Conservation (phyloP, 2,329 filamentous ascomycete species). For the Fusarium chlamydosporum region DNA sequence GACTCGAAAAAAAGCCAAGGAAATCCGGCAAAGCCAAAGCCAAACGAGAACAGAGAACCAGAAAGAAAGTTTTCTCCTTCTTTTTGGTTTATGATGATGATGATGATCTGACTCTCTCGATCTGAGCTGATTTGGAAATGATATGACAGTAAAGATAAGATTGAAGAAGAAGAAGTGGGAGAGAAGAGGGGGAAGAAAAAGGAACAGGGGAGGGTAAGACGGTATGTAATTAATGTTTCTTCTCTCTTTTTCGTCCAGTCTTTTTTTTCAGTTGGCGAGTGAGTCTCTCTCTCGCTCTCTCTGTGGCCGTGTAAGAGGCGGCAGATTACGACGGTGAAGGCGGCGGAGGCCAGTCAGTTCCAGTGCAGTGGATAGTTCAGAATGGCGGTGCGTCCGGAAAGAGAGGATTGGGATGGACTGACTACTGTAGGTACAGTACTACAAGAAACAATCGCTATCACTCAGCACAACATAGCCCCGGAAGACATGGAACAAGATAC, state of each 20-base stretch:
- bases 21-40: constrained; percentile 16
- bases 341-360: constrained; percentile 43
- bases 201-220: constrained; percentile 23
- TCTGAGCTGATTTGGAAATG: constrained; percentile 14
- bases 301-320: constrained; percentile 47
- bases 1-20: constrained; percentile 12
- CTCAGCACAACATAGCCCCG: constrained; percentile 26
- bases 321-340: constrained; percentile 51
- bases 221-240: constrained; percentile 33
- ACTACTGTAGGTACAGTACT: constrained; percentile 1
- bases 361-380: constrained; percentile 21
- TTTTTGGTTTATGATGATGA: constrained; percentile 2
- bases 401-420: constrained; percentile 11
- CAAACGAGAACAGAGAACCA: constrained; percentile 13
- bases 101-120: constrained; percentile 3
- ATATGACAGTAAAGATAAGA: not conserved
- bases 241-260: not conserved
- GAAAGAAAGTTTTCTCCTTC: not conserved
- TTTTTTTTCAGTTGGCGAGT: not conserved
- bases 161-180: not conserved
- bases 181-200: constrained; percentile 12
- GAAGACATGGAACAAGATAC: constrained; percentile 16
- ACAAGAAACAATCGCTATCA: constrained; percentile 17
- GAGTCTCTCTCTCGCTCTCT: constrained; percentile 23
- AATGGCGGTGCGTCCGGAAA: constrained; percentile 43